Evolutionary conservation across 2,329 filamentous ascomycete genomes (phyloP).

Genomic region (Volutella citrinella): DNA sequence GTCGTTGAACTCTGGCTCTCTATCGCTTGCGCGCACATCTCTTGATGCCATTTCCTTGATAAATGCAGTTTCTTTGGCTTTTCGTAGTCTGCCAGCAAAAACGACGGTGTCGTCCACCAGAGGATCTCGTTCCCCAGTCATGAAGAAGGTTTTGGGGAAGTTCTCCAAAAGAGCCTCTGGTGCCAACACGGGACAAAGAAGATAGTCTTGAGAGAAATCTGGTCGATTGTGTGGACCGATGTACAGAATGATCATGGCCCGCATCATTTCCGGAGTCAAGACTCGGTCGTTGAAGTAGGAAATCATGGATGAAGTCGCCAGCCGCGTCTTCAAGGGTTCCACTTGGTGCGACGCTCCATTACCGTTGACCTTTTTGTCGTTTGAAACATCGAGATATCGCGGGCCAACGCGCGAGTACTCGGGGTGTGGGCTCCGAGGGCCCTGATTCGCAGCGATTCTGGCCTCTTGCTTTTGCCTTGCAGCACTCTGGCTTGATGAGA

Average conservation of each 20-base stretch:
- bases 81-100: constrained; percentile 83
- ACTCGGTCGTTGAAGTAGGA: constrained; percentile 97
- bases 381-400: constrained; percentile 22
- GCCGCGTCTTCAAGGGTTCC: constrained; percentile 70
- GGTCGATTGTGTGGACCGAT: constrained; percentile 91
- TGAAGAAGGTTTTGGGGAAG: constrained; percentile 93
- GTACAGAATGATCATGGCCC: constrained; percentile 97
- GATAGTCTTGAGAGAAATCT: constrained; percentile 87
- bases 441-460: constrained; percentile 9
- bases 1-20: constrained; percentile 37
- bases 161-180: constrained; percentile 77
- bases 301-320: constrained; percentile 95
- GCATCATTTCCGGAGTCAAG: constrained; percentile 96
- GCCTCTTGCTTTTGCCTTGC: constrained; percentile 9
- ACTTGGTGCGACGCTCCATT: constrained; percentile 48
- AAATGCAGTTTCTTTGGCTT: constrained; percentile 62
- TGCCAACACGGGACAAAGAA: constrained; percentile 85
- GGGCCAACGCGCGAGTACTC: constrained; percentile 51
- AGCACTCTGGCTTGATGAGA: constrained; percentile 11
- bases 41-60: constrained; percentile 10
- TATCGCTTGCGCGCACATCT: constrained; percentile 8
- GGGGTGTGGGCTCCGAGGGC: constrained; percentile 37
- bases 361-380: constrained; percentile 13
- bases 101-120: constrained; percentile 96
- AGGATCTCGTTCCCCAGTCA: constrained; percentile 93